phyloP scores from a whole-genome alignment of 306 rosid genomes.

The Gastrolobium villosum region DNA sequence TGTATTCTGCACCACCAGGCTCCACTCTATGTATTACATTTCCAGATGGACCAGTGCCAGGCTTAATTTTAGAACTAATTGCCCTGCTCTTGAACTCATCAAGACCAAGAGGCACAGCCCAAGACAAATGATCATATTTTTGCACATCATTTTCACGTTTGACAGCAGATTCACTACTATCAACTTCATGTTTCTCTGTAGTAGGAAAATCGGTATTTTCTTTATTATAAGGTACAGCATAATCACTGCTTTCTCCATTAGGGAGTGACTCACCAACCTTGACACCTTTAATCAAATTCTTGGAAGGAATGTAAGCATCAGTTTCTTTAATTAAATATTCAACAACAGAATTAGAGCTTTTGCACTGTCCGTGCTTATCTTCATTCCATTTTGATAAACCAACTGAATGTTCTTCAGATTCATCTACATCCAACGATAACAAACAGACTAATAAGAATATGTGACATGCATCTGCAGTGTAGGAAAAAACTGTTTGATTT shows the following conservation, averaged over 20 bases:
- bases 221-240: constrained; percentile 42
- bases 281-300: constrained; percentile 47
- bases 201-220: constrained; percentile 37
- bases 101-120: constrained; percentile 82
- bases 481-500: constrained; percentile 2
- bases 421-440: constrained; percentile 59
- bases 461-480: constrained; percentile 4
- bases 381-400: constrained; percentile 66
- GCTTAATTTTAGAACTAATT: constrained; percentile 64
- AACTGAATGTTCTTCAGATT: constrained; percentile 53
- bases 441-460: constrained; percentile 39
- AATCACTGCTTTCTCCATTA: constrained; percentile 45
- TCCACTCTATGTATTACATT: constrained; percentile 80
- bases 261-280: constrained; percentile 47
- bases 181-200: constrained; percentile 53
- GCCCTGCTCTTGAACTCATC: constrained; percentile 94
- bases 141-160: constrained; percentile 65
- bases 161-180: constrained; percentile 47
- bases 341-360: constrained; percentile 48
- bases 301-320: constrained; percentile 41
- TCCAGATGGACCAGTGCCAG: constrained; percentile 69
- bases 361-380: constrained; percentile 53
- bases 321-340: constrained; percentile 40
- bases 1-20: constrained; percentile 90
- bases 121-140: constrained; percentile 63